Evolutionary conservation across 2,329 filamentous ascomycete genomes (phyloP), one percentile per base, ranked within the genome.

Genomic region (Calonectria montana): DNA sequence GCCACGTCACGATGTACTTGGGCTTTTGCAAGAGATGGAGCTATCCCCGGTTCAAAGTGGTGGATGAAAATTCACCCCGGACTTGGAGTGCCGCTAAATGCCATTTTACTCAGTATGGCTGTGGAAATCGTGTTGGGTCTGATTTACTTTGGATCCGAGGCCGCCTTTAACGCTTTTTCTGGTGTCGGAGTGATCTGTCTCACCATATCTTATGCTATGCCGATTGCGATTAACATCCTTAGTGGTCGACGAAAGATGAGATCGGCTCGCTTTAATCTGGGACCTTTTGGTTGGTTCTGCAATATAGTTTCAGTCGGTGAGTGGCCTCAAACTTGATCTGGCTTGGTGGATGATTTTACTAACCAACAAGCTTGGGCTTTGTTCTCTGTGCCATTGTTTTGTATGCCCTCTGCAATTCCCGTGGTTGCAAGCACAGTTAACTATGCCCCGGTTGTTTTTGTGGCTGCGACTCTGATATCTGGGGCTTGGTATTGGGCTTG

Each of bases 101-200:
- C 91, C 74, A 93, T 93, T 91, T 91, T 93, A 88, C 87, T 93
- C 64, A 90, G 88, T 77, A 92, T 92, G 88, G 86, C 83, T 3
- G 85, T 93, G 21, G 88, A 93, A 81, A 86, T 93, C 68, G 61
- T 89, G 10, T 88, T 94, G 6, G 91, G 89, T 25, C 79, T 91
- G 76, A 90, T 93, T 80, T 92, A 93, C 84, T 92, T 94, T 75
- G 92, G 91, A 59, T 92, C 91, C 2, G 83, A 87, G 1, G 88
- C 91, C 15, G 92, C 91, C 25, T 93, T 93, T 85, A 92, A 91
- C 78, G 91, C 91, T 67, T 93, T 93, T 81, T 91, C 90, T 0
- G 90, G 91, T 63, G 90, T 92, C 29, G 91, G 91, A 74, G 91
- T 93, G 81, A 93, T 93, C 78, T 91, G 88, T 78, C 84, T 92